These are phyloP conservation scores for Salix koriyanagi DNA, from an alignment of 345 rosid genomes.

Conservation along the genomic window DNA sequence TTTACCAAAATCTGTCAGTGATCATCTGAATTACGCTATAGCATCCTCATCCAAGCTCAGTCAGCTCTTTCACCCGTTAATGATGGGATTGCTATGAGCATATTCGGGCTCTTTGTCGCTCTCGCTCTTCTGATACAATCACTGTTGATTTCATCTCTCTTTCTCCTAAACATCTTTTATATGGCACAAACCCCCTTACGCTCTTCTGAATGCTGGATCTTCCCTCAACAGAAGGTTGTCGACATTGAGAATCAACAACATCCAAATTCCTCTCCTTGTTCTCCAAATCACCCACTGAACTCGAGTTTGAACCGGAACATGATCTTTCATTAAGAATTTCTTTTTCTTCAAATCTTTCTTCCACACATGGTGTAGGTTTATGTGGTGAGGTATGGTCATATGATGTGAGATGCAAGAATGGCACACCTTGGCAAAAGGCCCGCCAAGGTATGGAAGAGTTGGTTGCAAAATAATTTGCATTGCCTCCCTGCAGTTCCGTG, in stretches of 20 bases:
- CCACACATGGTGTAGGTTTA: background rate
- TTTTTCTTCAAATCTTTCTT: constrained; percentile 19
- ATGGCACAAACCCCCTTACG: constrained; percentile 53
- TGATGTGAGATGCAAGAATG: constrained; percentile 15
- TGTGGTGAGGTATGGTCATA: constrained; percentile 3
- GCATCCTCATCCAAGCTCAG: background rate
- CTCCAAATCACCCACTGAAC: constrained; percentile 34
- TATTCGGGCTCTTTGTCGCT: constrained; percentile 42
- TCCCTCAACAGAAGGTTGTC: constrained; percentile 9
- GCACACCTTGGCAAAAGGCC: constrained; percentile 19
- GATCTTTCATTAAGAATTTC: constrained; percentile 38
- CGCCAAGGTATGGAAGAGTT: constrained; percentile 12
- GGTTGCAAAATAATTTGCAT: constrained; percentile 7
- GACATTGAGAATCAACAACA: constrained; percentile 30
- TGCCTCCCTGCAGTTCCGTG: constrained; percentile 16
- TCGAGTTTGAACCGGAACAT: constrained; percentile 35
- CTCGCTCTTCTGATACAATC: constrained; percentile 39
- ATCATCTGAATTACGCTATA: background rate
- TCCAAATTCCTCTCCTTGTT: constrained; percentile 38
- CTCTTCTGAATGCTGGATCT: constrained; percentile 1
- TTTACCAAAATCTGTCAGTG: background rate
- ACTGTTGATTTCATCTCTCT: constrained; percentile 41
- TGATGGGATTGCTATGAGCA: constrained; percentile 31
- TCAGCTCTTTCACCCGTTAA: background rate
- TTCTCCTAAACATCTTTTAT: constrained; percentile 63